Base-by-base conservation (phyloP, 192 early-diverging fungal species). In the Umbelopsis vinacea region DNA sequence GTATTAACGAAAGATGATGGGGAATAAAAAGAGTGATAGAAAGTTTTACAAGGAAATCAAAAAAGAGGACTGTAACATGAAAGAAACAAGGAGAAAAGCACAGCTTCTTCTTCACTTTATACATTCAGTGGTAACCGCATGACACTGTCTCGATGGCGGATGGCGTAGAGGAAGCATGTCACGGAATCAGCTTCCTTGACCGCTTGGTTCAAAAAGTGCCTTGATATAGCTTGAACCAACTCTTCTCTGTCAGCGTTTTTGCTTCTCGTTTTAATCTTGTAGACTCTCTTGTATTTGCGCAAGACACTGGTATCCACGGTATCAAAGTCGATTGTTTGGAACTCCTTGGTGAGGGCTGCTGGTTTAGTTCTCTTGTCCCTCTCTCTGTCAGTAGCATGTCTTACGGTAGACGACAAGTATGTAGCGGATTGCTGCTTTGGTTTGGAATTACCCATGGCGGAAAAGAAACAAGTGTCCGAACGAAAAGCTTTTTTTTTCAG, bases 111-210 rank as follows among this genome's bases (percentile, higher is more conserved):
- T 29, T 45, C 70, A 5, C 22, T 45, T 68, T 46, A 72, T 19
- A 72, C 60, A 37, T 72, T 57, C 45, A 72, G 43, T 14, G 71
- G 71, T 33, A 72, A 52, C 26, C 71, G 71, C 57, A 72, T 46
- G 24, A 72, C 71, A 46, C 71, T 72, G 29, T 72, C 71, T 67
- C 72, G 55, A 67, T 83, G 70, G 46, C 72, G 82, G 45, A 78
- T 76, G 37, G 79, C 69, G 52, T 83, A 83, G 21, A 83, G 46
- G 47, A 83, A 83, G 40, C 73, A 76, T 45, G 82, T 78, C 35
- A 83, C 78, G n/a, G 74, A 74, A 53, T 83, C 82, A 21, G 76
- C 37, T 71, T 83, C 82, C 54, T 78, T 83, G 8, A 78, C 71
- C 3, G 72, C 38, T 46, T 78, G 73, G 46, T 69, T 73, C 22